phyloP scores from a whole-genome alignment of 495 filamentous ascomycete species.

The Aspergillus nanangensis region DNA sequence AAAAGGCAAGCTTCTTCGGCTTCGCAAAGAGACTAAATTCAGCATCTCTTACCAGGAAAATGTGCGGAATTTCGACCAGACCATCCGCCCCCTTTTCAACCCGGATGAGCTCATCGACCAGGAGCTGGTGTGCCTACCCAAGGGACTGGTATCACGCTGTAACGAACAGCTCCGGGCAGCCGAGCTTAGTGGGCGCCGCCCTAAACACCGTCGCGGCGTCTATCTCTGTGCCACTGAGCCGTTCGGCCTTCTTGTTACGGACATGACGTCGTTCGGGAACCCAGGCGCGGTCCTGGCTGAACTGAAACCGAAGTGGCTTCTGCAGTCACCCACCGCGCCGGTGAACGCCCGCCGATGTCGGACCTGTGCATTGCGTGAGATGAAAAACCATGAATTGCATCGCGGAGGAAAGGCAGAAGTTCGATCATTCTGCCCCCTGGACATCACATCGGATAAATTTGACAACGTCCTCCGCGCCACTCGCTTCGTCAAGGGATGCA shows the following conservation, averaged over 20 bases:
- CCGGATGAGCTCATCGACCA: slow-evolving; percentile 57
- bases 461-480: slow-evolving; percentile 34
- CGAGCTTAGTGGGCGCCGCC: slow-evolving; percentile 27
- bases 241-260: slow-evolving; percentile 69
- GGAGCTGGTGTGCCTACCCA: slow-evolving; percentile 48
- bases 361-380: slow-evolving; percentile 74
- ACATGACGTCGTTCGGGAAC: slow-evolving; percentile 62
- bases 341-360: slow-evolving; percentile 63
- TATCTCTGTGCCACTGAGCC: slow-evolving; percentile 54
- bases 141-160: slow-evolving; percentile 38
- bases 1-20: slow-evolving; percentile 54
- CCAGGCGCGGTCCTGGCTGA: slow-evolving; percentile 55
- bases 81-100: slow-evolving; percentile 54
- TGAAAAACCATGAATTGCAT: slow-evolving; percentile 39
- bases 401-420: slow-evolving; percentile 19
- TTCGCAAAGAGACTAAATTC: slow-evolving; percentile 58
- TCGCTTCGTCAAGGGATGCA: slow-evolving; percentile 31
- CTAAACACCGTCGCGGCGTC: slow-evolving; percentile 47
- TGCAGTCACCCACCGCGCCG: slow-evolving; percentile 77
- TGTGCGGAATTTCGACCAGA: slow-evolving; percentile 51
- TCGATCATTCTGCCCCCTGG: slow-evolving; percentile 53
- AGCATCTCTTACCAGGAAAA: slow-evolving; percentile 52
- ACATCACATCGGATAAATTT: slow-evolving; percentile 42
- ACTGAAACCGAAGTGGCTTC: slow-evolving; percentile 94
- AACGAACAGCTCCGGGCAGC: slow-evolving; percentile 46